Base-by-base conservation (phyloP, 257 asterid species). In the Nemophila menziesii region DNA sequence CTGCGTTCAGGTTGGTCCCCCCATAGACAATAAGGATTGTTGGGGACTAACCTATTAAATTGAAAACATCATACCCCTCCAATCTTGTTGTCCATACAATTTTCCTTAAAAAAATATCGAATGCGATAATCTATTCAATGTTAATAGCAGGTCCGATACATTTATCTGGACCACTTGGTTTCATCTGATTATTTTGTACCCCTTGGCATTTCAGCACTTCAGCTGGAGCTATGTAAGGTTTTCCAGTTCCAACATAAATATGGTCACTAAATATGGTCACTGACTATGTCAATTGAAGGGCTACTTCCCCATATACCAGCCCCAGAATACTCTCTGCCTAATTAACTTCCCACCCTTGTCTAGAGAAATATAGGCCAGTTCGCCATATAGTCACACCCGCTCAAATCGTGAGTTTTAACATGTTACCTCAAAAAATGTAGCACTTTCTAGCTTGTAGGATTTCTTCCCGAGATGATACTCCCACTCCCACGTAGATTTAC, bases 1-100 rank as follows among this genome's bases (percentile, higher is more conserved):
- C 84, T 0, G 87, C 96, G 61, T 82, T 94, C 67, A 62, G 11
- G 29, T 77, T 82, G 0, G 94, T 94, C 11, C 90, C 90, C 0
- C 76, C 54, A 2, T n/a, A 80, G 90, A 39, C 86, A 78, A n/a
- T 75, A 78, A 0, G 81, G 86, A 48, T 64, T 86, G 16, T 76
- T 73, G 8, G 83, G 92, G 5, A 67, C 58, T 51, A 81, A 38
- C 92, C 81, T 1, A 50, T 63, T n/a, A 65, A 78, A 17, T 69
- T 65, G 52, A 78, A 86, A 23, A 81, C 84, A 43, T 79, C 93
- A 5, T 82, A 82, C 1, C 84, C 80, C 1, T 79, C 82, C 12
- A 86, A 64, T 33, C 67, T 68, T 17, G 26, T 46, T 1, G 71
- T 69, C 93, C 93, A 86, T 24, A 45, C 66, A 36, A 79, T 66